These are phyloP conservation scores for Albophoma yamanashiensis DNA, from an alignment of 2,329 filamentous ascomycete genomes.

Conservation along the genomic window DNA sequence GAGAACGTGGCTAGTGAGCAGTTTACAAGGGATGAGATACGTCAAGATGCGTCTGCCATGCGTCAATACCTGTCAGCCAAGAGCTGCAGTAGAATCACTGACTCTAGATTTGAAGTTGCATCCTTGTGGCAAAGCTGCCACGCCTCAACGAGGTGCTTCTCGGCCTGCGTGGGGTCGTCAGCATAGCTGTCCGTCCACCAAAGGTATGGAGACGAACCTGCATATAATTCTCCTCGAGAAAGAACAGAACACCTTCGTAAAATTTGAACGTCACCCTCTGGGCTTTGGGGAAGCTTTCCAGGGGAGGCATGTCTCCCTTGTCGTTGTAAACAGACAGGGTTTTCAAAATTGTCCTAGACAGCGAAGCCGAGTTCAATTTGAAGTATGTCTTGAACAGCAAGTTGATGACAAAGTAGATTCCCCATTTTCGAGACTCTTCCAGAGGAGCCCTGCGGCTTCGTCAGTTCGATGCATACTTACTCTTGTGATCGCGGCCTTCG, in stretches of 20 bases:
- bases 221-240: conserved; percentile 86
- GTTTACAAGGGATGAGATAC: conserved; percentile 87
- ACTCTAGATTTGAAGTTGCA: conserved; percentile 72
- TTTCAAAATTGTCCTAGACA: conserved; percentile 82
- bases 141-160: conserved; percentile 69
- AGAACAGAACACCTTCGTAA: conserved; percentile 86
- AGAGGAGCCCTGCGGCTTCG: conserved; percentile 54
- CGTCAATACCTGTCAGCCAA: conserved; percentile 10
- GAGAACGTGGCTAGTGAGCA: conserved; percentile 78
- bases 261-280: conserved; percentile 96
- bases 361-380: conserved; percentile 79
- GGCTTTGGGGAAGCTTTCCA: conserved; percentile 73
- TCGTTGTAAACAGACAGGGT: conserved; percentile 65
- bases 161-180: conserved; percentile 42
- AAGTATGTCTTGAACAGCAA: conserved; percentile 98
- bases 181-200: conserved; percentile 1
- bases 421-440: conserved; percentile 93
- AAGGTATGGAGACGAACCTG: conserved; percentile 38
- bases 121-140: conserved; percentile 71
- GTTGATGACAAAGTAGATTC: conserved; percentile 89
- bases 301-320: conserved; percentile 65
- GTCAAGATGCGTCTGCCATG: conserved; percentile 68
- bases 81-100: conserved; percentile 17
- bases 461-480: background rate
- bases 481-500: conserved; percentile 9